Conservation (phyloP, 108 stramenopile genomes). For the Hondaea fermentalgiana region DNA sequence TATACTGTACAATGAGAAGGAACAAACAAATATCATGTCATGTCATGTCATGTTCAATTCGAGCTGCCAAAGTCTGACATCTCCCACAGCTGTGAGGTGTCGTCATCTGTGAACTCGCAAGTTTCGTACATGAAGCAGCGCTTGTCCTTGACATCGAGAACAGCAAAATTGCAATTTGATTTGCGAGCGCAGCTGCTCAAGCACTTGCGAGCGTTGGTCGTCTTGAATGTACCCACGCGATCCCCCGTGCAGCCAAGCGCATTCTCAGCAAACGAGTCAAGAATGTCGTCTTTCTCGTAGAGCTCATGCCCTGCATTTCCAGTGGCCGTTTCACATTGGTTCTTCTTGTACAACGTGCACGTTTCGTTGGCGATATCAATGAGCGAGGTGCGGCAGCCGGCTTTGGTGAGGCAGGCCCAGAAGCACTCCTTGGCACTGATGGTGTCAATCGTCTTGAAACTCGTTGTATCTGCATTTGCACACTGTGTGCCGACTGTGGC, state of each 20-base stretch:
- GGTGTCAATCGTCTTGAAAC: neutral
- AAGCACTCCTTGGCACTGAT: neutral
- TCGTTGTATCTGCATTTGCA: too few species aligned
- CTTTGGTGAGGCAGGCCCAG: neutral
- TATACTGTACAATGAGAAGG: too few species aligned
- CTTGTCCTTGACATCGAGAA: neutral
- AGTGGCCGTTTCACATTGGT: neutral
- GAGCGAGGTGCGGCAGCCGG: neutral
- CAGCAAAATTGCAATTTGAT: neutral
- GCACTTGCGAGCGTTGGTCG: neutral
- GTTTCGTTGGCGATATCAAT: neutral
- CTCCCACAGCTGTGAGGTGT: neutral
- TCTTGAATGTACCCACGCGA: neutral
- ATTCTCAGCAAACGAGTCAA: neutral
- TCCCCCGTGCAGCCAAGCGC: neutral
- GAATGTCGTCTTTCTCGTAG: neutral
- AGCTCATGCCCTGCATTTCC: neutral
- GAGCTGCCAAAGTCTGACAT: neutral
- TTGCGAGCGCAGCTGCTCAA: neutral
- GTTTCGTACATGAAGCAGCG: neutral
- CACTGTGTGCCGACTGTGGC: too few species aligned
- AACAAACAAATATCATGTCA: too few species aligned
- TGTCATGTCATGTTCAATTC: too few species aligned
- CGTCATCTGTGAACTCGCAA: neutral
- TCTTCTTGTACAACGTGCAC: neutral